Percentiles rank a stretch among this genome's conserved stretches.
Conservation (phyloP, 2,329 filamentous ascomycete genomes). For the Gaeumannomyces tritici region DNA sequence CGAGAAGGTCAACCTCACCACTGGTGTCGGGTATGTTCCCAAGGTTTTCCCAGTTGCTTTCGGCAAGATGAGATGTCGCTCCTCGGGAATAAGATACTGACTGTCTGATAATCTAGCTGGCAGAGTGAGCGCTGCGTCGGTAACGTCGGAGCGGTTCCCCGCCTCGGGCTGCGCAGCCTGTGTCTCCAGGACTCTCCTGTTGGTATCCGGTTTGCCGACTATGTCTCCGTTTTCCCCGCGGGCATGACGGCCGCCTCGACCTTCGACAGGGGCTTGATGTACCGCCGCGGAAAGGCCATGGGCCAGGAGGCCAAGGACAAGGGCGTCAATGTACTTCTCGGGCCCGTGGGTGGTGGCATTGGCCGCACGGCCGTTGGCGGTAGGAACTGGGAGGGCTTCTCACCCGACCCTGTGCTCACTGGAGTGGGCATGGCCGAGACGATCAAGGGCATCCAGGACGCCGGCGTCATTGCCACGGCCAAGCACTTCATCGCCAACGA, state of each 20-base stretch:
- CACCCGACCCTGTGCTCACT: conserved; percentile 66
- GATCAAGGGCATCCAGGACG: conserved; percentile 69
- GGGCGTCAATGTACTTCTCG: conserved; percentile 64
- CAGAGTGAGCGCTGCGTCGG: conserved; percentile 66
- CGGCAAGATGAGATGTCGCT: too few relatives aligned
- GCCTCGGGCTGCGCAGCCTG: conserved; percentile 60
- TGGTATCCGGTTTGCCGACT: conserved; percentile 69
- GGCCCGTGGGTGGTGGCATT: conserved; percentile 64
- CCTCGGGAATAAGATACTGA: not conserved
- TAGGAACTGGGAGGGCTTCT: conserved; percentile 62
- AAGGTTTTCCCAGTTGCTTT: too few relatives aligned
- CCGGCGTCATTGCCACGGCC: conserved; percentile 68
- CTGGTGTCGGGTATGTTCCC: conserved; percentile 66
- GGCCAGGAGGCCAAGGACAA: conserved; percentile 62
- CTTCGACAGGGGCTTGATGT: conserved; percentile 66
- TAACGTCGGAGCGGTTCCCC: conserved; percentile 60
- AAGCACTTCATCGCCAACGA: conserved; percentile 66
- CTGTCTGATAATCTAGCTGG: conserved; percentile 37
- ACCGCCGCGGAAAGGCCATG: conserved; percentile 61
- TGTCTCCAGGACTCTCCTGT: conserved; percentile 83
- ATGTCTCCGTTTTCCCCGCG: conserved; percentile 70
- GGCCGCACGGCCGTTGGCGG: conserved; percentile 43
- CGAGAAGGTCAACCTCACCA: conserved; percentile 94
- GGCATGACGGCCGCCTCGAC: conserved; percentile 76
- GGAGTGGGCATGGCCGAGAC: conserved; percentile 65